Base-by-base conservation (phyloP, 169 alveolate genomes). In the Ichthyophthirius multifiliis region DNA sequence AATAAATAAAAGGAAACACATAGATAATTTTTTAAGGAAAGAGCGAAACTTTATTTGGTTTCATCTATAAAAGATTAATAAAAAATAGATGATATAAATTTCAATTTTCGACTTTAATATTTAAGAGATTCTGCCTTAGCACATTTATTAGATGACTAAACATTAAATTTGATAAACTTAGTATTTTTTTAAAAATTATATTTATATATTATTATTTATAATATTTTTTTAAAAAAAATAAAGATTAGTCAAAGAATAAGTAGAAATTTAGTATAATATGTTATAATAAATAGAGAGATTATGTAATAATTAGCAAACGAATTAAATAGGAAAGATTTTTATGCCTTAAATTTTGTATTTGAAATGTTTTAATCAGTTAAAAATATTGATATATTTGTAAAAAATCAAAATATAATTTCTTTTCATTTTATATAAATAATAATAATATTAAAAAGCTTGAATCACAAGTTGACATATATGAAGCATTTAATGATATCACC, bases 1-100 rank as follows among this genome's bases (percentile, higher is more conserved):
- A 55, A 23, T 39, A 55, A 55, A 55, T 23, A 55, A 39, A 55
- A 55, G 71, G 71, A 55, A 39, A 55, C 71, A 13, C 71, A 55
- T 39, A 55, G 71, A 55, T 55, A 55, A 10, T 55, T 55, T 39
- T 55, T 55, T 27, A 34, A 55, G 39, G 31, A 7, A 23, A 55
- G 71, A 55, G 71, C 71, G 13, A 55, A 55, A 10, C 31, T 55
- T 18, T 55, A 27, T 13, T 55, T 39, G 31, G 71, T 55, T 27
- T 34, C 18, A 15, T n/a, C 23, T 13, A 27, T 55, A 34, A 55
- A 55, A 27, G 71, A 55, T 39, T 18, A 55, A 27, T 20, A 18
- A 7, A 55, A 55, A 7, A 15, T 55, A 55, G 71, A 55, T 55
- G 71, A 55, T 27, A 55, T 55, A 4, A 34, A 55, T 39, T 55